Evolutionary conservation across 768 basidiomycete genomes (phyloP).

Genomic region (Grammothele lineata): DNA sequence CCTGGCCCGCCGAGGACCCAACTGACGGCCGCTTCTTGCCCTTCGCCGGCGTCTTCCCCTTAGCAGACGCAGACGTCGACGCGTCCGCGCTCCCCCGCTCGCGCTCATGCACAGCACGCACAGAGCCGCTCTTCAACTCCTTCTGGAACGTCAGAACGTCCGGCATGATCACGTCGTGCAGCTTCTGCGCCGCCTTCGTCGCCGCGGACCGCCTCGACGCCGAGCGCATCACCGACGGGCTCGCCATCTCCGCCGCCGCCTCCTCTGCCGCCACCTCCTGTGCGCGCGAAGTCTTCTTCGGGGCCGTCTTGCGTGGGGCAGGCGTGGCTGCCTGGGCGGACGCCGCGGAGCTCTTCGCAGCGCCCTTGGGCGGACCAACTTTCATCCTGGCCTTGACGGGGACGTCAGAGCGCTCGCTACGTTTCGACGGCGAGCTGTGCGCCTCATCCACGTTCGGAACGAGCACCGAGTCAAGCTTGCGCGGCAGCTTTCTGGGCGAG

Average conservation of each 20-base stretch:
- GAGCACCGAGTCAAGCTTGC: conserved; percentile 7
- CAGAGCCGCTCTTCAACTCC: conserved; percentile 46
- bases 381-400: too few relatives aligned
- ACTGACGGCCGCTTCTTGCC: conserved; percentile 26
- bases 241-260: neutral
- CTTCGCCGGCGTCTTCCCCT: conserved; percentile 19
- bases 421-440: conserved; percentile 9
- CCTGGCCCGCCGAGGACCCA: conserved; percentile 3
- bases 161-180: conserved; percentile 64
- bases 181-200: conserved; percentile 42
- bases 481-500: neutral
- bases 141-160: conserved; percentile 68
- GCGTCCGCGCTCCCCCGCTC: conserved; percentile 2
- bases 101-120: conserved; percentile 23
- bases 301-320: neutral
- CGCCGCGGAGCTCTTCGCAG: neutral
- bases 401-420: neutral
- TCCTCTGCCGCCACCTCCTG: conserved; percentile 19
- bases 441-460: conserved; percentile 14
- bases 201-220: conserved; percentile 45
- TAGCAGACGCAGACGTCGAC: conserved; percentile 3
- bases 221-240: conserved; percentile 15
- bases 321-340: conserved; percentile 2
- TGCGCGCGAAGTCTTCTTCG: neutral
- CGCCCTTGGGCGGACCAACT: conserved; percentile 1